These are phyloP conservation scores for Pestalotiopsis sp. DNA, from an alignment of 2,329 filamentous ascomycete species.

Conservation along the genomic window DNA sequence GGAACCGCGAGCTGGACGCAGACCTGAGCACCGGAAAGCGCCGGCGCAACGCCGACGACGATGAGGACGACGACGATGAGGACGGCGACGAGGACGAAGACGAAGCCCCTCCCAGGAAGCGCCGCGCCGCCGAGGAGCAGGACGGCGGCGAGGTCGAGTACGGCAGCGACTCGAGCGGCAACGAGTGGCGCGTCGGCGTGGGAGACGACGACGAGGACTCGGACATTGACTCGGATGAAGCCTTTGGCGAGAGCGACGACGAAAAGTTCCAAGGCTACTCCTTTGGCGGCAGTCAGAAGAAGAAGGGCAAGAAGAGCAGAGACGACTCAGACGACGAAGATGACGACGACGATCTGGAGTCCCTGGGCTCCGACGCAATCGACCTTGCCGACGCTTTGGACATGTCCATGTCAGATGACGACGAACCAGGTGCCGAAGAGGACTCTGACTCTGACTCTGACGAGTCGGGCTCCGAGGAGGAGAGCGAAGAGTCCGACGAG, in stretches of 20 bases:
- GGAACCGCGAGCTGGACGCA: slow-evolving; percentile 53
- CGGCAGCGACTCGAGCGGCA: slow-evolving; percentile 82
- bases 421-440: slow-evolving; percentile 42
- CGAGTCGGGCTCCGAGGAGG: slow-evolving; percentile 45
- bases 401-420: slow-evolving; percentile 39
- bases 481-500: slow-evolving; percentile 40
- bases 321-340: slow-evolving; percentile 37
- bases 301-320: slow-evolving; percentile 39
- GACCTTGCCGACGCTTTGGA: slow-evolving; percentile 59
- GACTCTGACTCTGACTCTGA: slow-evolving; percentile 41
- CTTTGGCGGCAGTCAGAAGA: slow-evolving; percentile 49
- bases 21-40: slow-evolving; percentile 38
- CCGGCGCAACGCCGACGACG: slow-evolving; percentile 42
- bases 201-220: slow-evolving; percentile 63
- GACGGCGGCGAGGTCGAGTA: slow-evolving; percentile 63
- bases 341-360: slow-evolving; percentile 56
- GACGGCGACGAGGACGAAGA: slow-evolving; percentile 66
- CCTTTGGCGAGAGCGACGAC: slow-evolving; percentile 85
- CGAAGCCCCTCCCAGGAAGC: slow-evolving; percentile 48
- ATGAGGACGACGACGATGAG: slow-evolving; percentile 54
- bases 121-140: slow-evolving; percentile 42
- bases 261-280: slow-evolving; percentile 77
- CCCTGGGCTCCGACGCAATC: slow-evolving; percentile 59
- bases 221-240: slow-evolving; percentile 70
- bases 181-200: slow-evolving; percentile 79